Percentiles rank a stretch among this genome's conserved stretches.
Evolutionary conservation across 257 asterid species (phyloP).

Genomic region (Sherardia arvensis): DNA sequence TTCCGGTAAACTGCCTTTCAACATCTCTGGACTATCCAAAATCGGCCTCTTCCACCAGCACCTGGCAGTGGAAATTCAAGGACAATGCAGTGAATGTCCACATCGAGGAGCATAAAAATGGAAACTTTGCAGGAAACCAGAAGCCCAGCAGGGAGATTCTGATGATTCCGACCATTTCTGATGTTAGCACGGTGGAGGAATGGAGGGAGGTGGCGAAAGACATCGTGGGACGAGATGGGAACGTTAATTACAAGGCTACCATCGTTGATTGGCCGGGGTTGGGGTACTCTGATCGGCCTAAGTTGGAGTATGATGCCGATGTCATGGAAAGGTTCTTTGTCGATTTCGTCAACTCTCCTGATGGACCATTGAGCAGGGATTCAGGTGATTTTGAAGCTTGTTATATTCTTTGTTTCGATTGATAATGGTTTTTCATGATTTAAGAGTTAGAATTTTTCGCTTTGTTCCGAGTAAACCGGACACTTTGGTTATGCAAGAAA

Average conservation of each 20-base stretch:
- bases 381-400: conserved; percentile 33
- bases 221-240: conserved; percentile 40
- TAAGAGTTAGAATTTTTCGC: neutral
- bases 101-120: conserved; percentile 49
- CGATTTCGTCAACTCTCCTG: conserved; percentile 58
- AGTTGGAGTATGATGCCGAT: conserved; percentile 69
- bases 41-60: conserved; percentile 11
- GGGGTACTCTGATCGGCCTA: conserved; percentile 87
- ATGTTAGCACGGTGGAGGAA: conserved; percentile 92
- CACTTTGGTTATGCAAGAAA: neutral
- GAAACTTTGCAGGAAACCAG: conserved; percentile 13
- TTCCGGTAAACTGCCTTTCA: conserved; percentile 8
- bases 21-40: conserved; percentile 18
- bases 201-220: conserved; percentile 86
- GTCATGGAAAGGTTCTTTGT: conserved; percentile 85
- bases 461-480: neutral
- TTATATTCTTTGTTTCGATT: neutral
- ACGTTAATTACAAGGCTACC: conserved; percentile 49
- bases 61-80: conserved; percentile 69
- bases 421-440: neutral
- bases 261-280: conserved; percentile 97
- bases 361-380: conserved; percentile 42
- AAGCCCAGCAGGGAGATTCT: conserved; percentile 50
- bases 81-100: conserved; percentile 59
- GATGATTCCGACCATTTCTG: conserved; percentile 86